A percentile compares a stretch with the other conserved stretches of the same genome.
Conservation (phyloP, 2,329 filamentous ascomycete species). For the Septoria petroselini region DNA sequence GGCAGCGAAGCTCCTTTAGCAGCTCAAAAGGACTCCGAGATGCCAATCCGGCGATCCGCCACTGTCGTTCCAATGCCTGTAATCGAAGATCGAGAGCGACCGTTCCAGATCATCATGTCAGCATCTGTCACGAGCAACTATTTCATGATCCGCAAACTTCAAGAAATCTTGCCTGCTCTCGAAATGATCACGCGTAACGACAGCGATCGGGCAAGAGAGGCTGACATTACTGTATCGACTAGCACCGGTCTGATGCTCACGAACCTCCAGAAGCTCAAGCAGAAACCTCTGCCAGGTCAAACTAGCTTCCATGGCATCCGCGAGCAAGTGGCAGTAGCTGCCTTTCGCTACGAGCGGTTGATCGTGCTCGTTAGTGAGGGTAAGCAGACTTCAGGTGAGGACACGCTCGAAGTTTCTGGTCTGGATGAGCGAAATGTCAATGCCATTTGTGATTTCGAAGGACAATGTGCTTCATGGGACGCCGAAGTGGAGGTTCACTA, state of each 20-base stretch:
- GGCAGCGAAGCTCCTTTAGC: not conserved
- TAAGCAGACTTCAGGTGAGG: conserved; percentile 20
- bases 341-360: conserved; percentile 63
- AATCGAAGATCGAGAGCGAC: not conserved
- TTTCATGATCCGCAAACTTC: conserved; percentile 46
- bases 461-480: conserved; percentile 46
- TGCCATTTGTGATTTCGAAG: conserved; percentile 37
- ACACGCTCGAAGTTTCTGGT: conserved; percentile 29
- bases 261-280: conserved; percentile 68
- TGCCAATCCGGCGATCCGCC: not conserved
- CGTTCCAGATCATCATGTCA: not conserved
- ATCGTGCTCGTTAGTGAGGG: conserved; percentile 60
- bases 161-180: conserved; percentile 49
- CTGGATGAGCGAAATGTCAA: conserved; percentile 36
- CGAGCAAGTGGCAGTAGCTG: conserved; percentile 54
- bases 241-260: conserved; percentile 67
- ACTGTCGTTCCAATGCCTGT: not conserved
- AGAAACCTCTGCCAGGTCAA: conserved; percentile 66
- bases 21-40: not conserved
- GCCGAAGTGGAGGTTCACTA: conserved; percentile 41
- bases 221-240: conserved; percentile 71
- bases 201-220: conserved; percentile 46
- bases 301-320: conserved; percentile 48
- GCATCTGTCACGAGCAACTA: not conserved
- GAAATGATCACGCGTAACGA: conserved; percentile 59